Evolutionary conservation across 768 basidiomycete genomes (phyloP), one percentile per base, ranked within the genome.

Genomic region (Infundibulicybe gibba): DNA sequence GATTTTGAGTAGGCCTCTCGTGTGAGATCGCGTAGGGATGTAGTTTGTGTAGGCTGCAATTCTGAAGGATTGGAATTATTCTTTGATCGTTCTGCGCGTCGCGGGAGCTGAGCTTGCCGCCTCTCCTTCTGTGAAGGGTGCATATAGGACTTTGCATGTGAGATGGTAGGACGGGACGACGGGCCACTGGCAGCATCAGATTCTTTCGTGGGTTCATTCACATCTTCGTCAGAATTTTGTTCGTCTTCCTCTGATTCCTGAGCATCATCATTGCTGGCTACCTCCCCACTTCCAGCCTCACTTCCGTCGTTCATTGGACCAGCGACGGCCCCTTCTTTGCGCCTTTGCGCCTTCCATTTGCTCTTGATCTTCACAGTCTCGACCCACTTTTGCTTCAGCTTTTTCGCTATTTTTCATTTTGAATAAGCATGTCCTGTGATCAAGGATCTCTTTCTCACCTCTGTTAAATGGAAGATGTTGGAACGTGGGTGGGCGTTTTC

Each of bases 381-480:
- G 9, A 94, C 76, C 81, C 93, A 94, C 48, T 80, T 75, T 60
- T 80, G 76, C 66, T 92, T 94, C 48, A 94, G 71, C 55, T 82
- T 84, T 62, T 80, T 87, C 15, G 93, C 92, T 92, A 53, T 10
- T 51, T 19, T 44, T 25, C 25, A 25, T 8, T 8, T 25, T 40
- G 19, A 30, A 31, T 17, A 6, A 17, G 4, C 20, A 33, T n/a
- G 16, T 32, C 6, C 6, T 40, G 32, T 19, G 12, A 41, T 16
- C 6, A 17, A 14, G 49, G 20, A 32, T 17, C 17, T n/a, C 20
- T 39, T 32, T 52, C 67, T 43, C 55, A 87, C 89, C 89, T 69
- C 81, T 73, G 44, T 72, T 69, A 21, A 61, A 61, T 30, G 88
- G 88, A 37, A 80, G 69, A 59, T 89, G 83, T 40, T 72, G 77